Evolutionary conservation across 768 basidiomycete species (phyloP), one percentile per base, ranked within the genome.

Genomic region (Lentinula raphanica): DNA sequence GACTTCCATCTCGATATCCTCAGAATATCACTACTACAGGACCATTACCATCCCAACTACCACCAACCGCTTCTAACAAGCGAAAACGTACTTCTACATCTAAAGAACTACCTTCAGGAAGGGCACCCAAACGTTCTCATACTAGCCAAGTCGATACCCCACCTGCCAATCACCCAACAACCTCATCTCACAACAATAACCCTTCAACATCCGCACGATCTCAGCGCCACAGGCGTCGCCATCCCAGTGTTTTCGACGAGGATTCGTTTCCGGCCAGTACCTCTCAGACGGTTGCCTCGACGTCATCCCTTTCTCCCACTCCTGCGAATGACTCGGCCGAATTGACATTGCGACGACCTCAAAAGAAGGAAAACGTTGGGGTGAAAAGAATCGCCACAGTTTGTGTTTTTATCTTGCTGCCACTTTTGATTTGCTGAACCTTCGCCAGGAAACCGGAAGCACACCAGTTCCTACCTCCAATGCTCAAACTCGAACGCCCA

Each of bases 1-100:
- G 46, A 28, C 29, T 48, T 13, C 46, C 46, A 19, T 17, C 42
- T 11, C 17, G 42, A 44, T 44, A 44, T 44, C n/a, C 42, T 44
- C 42, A 23, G 27, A 48, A 17, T 39, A 36, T 15, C 51, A 53
- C 35, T 38, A 23, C 51, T 38, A 15, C 32, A 21, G 36, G 36
- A 23, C 12, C 21, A 36, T 11, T 36, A 9, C 35, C 51, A 25
- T 39, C 51, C 25, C 51, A 53, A 12, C 21, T 50, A 17, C 29
- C 29, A 35, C 29, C 29, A 40, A 15, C 36, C 23, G 23, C 51
- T 38, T 53, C 51, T 23, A 36, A 53, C 51, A 53, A 53, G 51
- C 51, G 51, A 39, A 53, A 53, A 25, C 51, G 51, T 23, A 39
- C 51, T 27, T 35, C 51, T 39, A 53, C 23, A 36, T 28, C 35